These are phyloP conservation scores for Lindgomyces ingoldianus DNA, from an alignment of 495 filamentous ascomycete genomes.

Conservation along the genomic window DNA sequence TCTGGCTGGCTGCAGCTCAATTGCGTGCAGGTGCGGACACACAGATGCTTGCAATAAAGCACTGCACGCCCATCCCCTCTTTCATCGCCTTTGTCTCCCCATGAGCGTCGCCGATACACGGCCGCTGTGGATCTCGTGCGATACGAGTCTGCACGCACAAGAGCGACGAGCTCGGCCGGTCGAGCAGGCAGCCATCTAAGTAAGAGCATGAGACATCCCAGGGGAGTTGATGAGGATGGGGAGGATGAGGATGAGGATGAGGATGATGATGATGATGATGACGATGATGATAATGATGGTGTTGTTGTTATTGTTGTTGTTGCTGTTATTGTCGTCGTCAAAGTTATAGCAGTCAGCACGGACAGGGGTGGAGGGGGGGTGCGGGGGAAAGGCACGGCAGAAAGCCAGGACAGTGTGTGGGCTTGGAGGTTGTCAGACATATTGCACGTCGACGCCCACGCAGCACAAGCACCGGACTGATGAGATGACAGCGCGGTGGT, in stretches of 20 bases:
- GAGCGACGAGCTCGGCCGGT: not conserved
- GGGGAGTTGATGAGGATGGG: not conserved
- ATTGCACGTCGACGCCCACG: not conserved
- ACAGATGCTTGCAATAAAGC: conserved; percentile 12
- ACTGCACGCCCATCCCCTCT: not conserved
- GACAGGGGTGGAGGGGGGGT: not conserved
- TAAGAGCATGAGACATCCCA: not conserved
- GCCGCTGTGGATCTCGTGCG: not conserved
- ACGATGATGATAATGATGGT: no score
- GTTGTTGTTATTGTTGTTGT: no score
- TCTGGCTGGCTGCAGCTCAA: conserved; percentile 18
- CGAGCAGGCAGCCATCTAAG: not conserved
- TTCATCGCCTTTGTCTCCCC: not conserved
- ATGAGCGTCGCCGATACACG: not conserved
- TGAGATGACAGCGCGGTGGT: not conserved
- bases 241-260: not conserved
- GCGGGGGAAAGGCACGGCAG: not conserved
- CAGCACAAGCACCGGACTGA: not conserved
- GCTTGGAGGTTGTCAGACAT: not conserved
- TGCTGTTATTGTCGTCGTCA: no score
- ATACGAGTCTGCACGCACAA: not conserved
- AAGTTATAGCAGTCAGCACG: not conserved
- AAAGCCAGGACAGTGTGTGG: no score
- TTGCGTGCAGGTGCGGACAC: conserved; percentile 25
- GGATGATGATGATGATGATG: no score